Evolutionary conservation across 495 filamentous ascomycete species (phyloP), one percentile per base, ranked within the genome.

Genomic region (Aspergillus sclerotioniger): DNA sequence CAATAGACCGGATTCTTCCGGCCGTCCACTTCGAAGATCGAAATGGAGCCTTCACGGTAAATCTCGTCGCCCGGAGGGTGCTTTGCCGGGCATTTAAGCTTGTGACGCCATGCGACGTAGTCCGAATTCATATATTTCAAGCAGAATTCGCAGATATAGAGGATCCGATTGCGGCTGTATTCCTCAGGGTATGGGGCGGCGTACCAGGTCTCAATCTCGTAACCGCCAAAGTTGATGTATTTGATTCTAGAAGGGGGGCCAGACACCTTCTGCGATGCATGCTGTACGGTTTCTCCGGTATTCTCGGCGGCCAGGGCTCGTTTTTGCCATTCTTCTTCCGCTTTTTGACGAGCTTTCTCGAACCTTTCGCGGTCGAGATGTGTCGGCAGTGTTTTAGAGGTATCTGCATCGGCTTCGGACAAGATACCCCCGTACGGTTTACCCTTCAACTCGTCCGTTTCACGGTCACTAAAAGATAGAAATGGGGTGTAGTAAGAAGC

Each of bases 111-210:
- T 17, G 93, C 92, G 19, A 98, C 93, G 62, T 93, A 97, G 66
- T 97, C 92, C 10, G 93, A 96, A 68, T 92, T 96, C 92, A 98
- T 96, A 76, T 98, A 98, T 70, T 98, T 98, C 47, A 98, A 79
- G 68, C 94, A 98, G 71, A 97, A 98, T 69, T 98, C 95, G 78
- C 94, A 98, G 61, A 98, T 97, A 73, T 96, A 97, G 15, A 98
- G 85, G 17, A 96, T 88, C 33, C 87, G 87, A 67, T 98, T 97
- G 62, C 91, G 86, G 65, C 91, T 97, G 76, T 98, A 98, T 72
- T 98, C 94, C 70, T 97, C 94, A 0, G 94, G 94, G 66, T 98
- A 98, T 17, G 94, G 94, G 25, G 94, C 93, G n/a, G 95, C 92
- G 72, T 98, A 97, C 94, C 94, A 98, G 20, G 92, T 98, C 71